Conservation (phyloP, 2,329 filamentous ascomycete genomes). For the Grosmannia huntii region DNA sequence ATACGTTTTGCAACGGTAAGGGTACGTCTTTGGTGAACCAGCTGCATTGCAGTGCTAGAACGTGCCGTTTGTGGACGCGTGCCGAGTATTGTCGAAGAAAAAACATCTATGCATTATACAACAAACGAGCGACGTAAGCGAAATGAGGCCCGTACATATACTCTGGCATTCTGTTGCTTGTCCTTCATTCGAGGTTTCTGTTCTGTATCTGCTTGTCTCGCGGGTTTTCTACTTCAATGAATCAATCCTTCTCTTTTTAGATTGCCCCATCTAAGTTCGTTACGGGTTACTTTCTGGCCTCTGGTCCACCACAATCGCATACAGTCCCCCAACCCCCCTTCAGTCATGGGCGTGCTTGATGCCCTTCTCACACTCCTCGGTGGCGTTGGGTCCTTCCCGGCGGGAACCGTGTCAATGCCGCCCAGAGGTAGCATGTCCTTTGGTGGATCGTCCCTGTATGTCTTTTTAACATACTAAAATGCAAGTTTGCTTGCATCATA, state of each 20-base stretch:
- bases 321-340: neutral
- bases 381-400: neutral
- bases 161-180: neutral
- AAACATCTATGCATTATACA: neutral
- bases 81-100: neutral
- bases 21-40: neutral
- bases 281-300: neutral
- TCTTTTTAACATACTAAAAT: neutral
- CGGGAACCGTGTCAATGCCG: neutral
- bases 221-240: neutral
- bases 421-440: neutral
- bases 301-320: neutral
- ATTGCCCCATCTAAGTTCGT: neutral
- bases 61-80: neutral
- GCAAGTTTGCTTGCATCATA: neutral
- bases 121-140: neutral
- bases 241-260: neutral
- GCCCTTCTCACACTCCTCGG: neutral
- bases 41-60: neutral
- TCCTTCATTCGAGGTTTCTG: neutral
- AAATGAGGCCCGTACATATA: neutral
- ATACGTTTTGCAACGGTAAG: neutral
- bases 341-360: neutral
- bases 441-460: neutral
- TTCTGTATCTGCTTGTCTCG: neutral